Evolutionary conservation across 2,329 filamentous ascomycete species (phyloP).

Genomic region (Graphiopsis chlorocephala): DNA sequence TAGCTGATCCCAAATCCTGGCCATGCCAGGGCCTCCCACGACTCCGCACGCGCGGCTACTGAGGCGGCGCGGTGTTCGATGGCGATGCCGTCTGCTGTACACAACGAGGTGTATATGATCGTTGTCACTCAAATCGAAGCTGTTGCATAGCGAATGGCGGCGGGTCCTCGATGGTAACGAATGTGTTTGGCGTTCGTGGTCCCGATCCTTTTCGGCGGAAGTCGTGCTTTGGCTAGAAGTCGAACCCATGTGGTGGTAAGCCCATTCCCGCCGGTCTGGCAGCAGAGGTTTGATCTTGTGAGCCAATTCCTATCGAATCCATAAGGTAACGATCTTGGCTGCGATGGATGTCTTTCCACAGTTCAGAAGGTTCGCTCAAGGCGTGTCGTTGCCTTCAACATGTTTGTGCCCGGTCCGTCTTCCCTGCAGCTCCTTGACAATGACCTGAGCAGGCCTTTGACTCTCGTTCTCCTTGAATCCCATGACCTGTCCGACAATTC

Average conservation of each 20-base stretch:
- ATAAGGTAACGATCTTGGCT: not conserved
- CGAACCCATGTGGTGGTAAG: not conserved
- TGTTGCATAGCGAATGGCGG: not conserved
- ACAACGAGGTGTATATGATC: not conserved
- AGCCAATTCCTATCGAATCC: not conserved
- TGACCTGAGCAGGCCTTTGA: slow-evolving; percentile 25
- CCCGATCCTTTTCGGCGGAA: not conserved
- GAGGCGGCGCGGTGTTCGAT: not conserved
- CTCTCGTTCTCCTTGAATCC: slow-evolving; percentile 56
- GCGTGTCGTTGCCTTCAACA: not conserved
- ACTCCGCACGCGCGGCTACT: not conserved
- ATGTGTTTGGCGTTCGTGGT: not conserved
- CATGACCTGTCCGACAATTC: slow-evolving; percentile 70
- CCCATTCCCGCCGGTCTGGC: not conserved
- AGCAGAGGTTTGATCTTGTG: not conserved
- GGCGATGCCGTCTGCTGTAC: not conserved
- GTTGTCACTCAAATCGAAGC: not conserved
- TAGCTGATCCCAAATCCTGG: not conserved
- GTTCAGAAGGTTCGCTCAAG: not conserved
- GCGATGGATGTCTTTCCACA: not conserved
- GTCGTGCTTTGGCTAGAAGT: not conserved
- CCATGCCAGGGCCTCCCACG: slow-evolving; percentile 7
- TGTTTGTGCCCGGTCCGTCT: slow-evolving; percentile 12
- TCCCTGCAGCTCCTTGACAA: slow-evolving; percentile 26
- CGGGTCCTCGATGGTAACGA: not conserved